Conservation (phyloP, 306 rosid genomes). For the Malus domestica region ASM211411v1 NC_041791.1:15087501-15088000, state of each 20-base stretch:
- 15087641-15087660: conserved; percentile 42
- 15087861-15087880: too few species aligned
- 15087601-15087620: conserved; percentile 62
- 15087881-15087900: too few species aligned
- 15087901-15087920: too few species aligned
- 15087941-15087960: too few species aligned
- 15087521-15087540: too few species aligned
- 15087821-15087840: too few species aligned
- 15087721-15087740: neutral
- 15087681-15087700: conserved; percentile 88
- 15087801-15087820: neutral
- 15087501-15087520: neutral
- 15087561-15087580: conserved; percentile 83
- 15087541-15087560: conserved; percentile 39
- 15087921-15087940: too few species aligned
- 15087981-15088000: too few species aligned
- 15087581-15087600: conserved; percentile 78
- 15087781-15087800: neutral
- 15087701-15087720: conserved; percentile 53
- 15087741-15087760: neutral
- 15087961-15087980: too few species aligned
- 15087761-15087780: neutral
- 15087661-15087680: conserved; percentile 88
- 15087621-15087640: conserved; percentile 33
- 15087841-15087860: too few species aligned